Base-by-base conservation (phyloP, 495 filamentous ascomycete species). In the Aspergillus baeticus region DNA sequence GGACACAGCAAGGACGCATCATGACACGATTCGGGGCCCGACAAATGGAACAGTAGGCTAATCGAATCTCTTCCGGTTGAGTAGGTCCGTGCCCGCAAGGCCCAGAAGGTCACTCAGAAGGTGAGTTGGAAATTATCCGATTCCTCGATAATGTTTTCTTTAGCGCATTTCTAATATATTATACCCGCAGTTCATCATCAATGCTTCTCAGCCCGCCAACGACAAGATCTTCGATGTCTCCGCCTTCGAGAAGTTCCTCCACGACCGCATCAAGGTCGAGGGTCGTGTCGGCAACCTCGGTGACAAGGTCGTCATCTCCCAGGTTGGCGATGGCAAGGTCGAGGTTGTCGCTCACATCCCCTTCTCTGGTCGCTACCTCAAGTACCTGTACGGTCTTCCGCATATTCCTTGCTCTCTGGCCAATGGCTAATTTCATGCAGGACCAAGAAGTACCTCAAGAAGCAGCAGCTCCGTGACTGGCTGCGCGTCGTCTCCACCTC, bases 371-470 rank as follows among this genome's bases (percentile, higher is more conserved):
- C 85, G 94, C 71, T 98, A 98, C 84, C 83, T 98, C 72, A 98
- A 98, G 88, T 98, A 98, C 84, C 78, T 98, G 93, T 97, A 80
- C 63, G 92, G 82, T 39, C 63, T 31, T 41, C 37, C 17, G 5
- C 6, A 8, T 42, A 5, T 10, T 41, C 6, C 18, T 5, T 41
- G 38, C 5, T 10, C 3, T 5, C 10, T 43, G 41, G 2, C 6
- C 6, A 18, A 22, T 11, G 20, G 17, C 41, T 43, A 43, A 43
- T 36, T 2, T 33, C 14, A 18, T 21, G 36, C 63, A 96, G 92
- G 76, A 98, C 94, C 74, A 98, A 98, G 90, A 98, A 98, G 84
- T 98, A 95, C 87, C 89, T 98, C 76, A 98, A 98, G 90, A 98
- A 98, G 88, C 91, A 96, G 84, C 92, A 97, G 82, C 87, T 98